Evolutionary conservation across 495 filamentous ascomycete genomes (phyloP).

Genomic region (Pyronema domesticum): DNA sequence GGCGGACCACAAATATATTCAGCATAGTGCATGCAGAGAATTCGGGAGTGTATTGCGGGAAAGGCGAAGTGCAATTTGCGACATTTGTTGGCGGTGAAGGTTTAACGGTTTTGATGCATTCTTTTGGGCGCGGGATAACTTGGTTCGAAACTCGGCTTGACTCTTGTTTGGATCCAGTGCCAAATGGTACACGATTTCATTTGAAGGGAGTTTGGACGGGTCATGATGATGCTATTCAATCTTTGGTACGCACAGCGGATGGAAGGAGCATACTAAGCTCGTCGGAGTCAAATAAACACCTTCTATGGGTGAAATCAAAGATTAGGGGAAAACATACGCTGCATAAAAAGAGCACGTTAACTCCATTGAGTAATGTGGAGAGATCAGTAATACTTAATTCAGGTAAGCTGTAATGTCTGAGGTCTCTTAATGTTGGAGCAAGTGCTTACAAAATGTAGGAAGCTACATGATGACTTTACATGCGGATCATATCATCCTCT

Average conservation of each 20-base stretch:
- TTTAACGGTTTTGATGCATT: slow-evolving; percentile 63
- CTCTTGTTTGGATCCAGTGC: slow-evolving; percentile 60
- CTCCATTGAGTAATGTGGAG: slow-evolving; percentile 58
- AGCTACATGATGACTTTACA: slow-evolving; percentile 69
- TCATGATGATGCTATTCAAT: slow-evolving; percentile 62
- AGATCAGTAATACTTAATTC: slow-evolving; percentile 65
- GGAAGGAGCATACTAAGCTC: slow-evolving; percentile 67
- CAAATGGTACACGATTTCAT: slow-evolving; percentile 42
- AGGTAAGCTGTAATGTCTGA: slow-evolving; percentile 39
- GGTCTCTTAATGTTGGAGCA: slow-evolving; percentile 17
- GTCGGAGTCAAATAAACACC: slow-evolving; percentile 58
- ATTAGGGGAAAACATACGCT: slow-evolving; percentile 35
- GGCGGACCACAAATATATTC: slow-evolving; percentile 54
- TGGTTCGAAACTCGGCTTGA: slow-evolving; percentile 67
- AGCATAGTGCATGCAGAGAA: slow-evolving; percentile 68
- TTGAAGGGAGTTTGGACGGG: slow-evolving; percentile 58
- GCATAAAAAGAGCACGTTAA: slow-evolving; percentile 50
- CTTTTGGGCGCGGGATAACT: slow-evolving; percentile 69
- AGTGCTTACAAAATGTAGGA: slow-evolving; percentile 54
- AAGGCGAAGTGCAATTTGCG: slow-evolving; percentile 52
- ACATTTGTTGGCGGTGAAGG: slow-evolving; percentile 45
- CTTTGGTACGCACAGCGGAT: slow-evolving; percentile 65
- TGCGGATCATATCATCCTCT: slow-evolving; percentile 56
- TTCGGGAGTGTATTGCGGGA: slow-evolving; percentile 20
- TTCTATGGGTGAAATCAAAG: slow-evolving; percentile 60